These are phyloP conservation scores for Taxillus chinensis DNA, from an alignment of 164 flowering plant genomes.

Conservation along the genomic window DNA sequence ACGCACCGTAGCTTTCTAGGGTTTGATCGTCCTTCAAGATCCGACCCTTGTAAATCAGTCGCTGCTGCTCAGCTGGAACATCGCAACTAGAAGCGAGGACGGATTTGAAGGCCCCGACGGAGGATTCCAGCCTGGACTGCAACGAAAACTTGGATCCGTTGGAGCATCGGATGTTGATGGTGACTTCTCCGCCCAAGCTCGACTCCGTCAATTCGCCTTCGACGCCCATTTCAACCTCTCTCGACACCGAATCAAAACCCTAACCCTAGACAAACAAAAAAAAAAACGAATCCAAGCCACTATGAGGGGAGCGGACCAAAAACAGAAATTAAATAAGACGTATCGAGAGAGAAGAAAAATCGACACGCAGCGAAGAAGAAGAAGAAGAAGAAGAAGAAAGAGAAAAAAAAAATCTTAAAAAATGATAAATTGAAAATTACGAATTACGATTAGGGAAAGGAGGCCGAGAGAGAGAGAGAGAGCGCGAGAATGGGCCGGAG, in stretches of 20 bases:
- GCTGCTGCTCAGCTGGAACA: constrained; percentile 65
- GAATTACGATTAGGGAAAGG: no score
- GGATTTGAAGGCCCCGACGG: constrained; percentile 51
- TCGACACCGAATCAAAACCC: background rate
- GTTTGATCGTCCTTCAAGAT: constrained; percentile 85
- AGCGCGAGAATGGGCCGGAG: no score
- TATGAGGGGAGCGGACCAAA: background rate
- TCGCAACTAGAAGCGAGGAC: constrained; percentile 57
- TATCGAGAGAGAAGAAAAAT: background rate
- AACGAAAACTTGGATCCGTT: constrained; percentile 69
- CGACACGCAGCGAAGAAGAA: no score
- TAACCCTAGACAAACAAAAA: constrained; percentile 7
- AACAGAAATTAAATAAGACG: background rate
- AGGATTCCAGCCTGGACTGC: constrained; percentile 32
- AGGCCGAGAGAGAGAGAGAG: no score
- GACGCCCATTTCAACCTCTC: constrained; percentile 28
- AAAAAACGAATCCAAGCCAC: background rate
- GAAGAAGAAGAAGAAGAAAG: no score
- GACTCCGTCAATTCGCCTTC: constrained; percentile 46
- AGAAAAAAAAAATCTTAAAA: no score
- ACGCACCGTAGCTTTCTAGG: constrained; percentile 68
- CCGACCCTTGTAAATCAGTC: constrained; percentile 80
- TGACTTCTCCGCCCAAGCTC: constrained; percentile 12
- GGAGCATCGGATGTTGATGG: constrained; percentile 58
- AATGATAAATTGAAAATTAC: no score